Evolutionary conservation across 73 alveolate genomes (phyloP).

Genomic region (Effrenium voratum): DNA sequence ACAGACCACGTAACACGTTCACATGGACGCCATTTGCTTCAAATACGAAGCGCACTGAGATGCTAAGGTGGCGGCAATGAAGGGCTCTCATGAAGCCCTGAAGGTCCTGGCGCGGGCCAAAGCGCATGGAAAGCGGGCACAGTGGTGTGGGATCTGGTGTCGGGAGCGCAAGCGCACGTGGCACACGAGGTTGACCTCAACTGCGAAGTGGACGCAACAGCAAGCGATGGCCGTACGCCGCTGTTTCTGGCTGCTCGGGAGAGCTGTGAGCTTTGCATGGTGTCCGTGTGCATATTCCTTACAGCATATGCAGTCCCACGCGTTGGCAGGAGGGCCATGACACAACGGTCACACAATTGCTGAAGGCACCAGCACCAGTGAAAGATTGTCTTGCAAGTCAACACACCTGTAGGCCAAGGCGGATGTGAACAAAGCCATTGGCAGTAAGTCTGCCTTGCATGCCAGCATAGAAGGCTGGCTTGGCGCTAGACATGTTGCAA

Average conservation of each 20-base stretch:
- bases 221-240: slow-evolving; percentile 31
- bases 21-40: too few species aligned
- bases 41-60: too few species aligned
- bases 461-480: slow-evolving; percentile 39
- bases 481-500: too few species aligned
- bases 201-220: slow-evolving; percentile 10
- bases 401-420: neutral
- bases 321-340: slow-evolving; percentile 43
- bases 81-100: neutral
- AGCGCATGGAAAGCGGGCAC: neutral
- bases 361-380: neutral
- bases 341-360: neutral
- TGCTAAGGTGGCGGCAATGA: slow-evolving; percentile 54
- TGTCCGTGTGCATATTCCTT: neutral
- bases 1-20: too few species aligned
- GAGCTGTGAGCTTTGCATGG: neutral
- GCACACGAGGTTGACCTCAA: slow-evolving; percentile 21
- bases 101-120: neutral
- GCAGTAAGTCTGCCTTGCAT: slow-evolving; percentile 33
- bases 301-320: neutral
- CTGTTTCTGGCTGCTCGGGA: slow-evolving; percentile 22
- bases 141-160: too few species aligned
- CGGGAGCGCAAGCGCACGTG: too few species aligned
- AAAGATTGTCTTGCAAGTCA: neutral
- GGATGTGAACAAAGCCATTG: neutral